Evolutionary conservation across 2,329 filamentous ascomycete genomes (phyloP).

Genomic region (Pseudopithomyces chartarum): DNA sequence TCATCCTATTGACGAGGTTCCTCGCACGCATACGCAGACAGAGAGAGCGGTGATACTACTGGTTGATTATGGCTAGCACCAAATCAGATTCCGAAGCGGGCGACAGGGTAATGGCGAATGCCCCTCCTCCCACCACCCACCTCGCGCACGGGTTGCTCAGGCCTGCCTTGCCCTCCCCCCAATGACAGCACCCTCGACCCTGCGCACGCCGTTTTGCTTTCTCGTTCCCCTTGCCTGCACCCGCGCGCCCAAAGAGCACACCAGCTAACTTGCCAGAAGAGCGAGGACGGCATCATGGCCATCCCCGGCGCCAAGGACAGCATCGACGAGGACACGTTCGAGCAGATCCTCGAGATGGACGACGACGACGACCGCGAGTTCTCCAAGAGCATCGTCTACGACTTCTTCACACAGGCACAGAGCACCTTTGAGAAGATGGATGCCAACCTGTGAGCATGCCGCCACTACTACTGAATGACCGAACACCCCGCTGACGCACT

Average conservation of each 20-base stretch:
- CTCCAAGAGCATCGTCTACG: slow-evolving; percentile 83
- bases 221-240: neutral
- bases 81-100: slow-evolving; percentile 24
- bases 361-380: slow-evolving; percentile 85
- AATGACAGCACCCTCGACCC: neutral
- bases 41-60: no score
- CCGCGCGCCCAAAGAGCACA: slow-evolving; percentile 7
- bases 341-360: slow-evolving; percentile 98
- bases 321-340: slow-evolving; percentile 82
- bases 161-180: slow-evolving; percentile 13
- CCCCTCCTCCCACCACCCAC: slow-evolving; percentile 21
- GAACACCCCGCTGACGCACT: slow-evolving; percentile 8
- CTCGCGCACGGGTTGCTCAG: slow-evolving; percentile 2
- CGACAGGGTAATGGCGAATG: slow-evolving; percentile 46
- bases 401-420: slow-evolving; percentile 91
- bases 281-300: slow-evolving; percentile 41
- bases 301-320: slow-evolving; percentile 71
- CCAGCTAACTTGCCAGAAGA: slow-evolving; percentile 23
- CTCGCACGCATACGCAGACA: slow-evolving; percentile 20
- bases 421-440: slow-evolving; percentile 88
- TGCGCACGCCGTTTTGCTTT: slow-evolving; percentile 1
- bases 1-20: slow-evolving; percentile 19
- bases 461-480: slow-evolving; percentile 7
- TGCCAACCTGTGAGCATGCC: slow-evolving; percentile 71
- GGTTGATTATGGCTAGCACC: slow-evolving; percentile 36